Conservation (phyloP, 1,139 yeast genomes). For the Scheffersomyces segobiensis region DNA sequence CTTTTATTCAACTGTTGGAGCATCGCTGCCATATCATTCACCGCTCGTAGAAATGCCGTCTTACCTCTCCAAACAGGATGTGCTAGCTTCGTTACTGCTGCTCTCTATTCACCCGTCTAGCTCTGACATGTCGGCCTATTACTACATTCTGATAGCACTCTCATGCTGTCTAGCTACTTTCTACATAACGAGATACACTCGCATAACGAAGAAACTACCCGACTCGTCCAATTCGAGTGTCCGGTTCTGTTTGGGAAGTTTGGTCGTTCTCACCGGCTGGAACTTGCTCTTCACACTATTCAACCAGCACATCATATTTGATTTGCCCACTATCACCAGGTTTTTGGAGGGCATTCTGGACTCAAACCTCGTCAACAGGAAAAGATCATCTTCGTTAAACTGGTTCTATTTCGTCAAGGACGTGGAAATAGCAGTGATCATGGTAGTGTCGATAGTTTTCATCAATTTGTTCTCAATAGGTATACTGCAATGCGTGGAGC, state of each 20-base stretch:
- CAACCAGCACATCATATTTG: constrained; percentile 2
- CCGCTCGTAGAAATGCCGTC: not conserved
- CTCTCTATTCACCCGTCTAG: not conserved
- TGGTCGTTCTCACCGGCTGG: constrained; percentile 3
- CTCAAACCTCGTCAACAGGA: not conserved
- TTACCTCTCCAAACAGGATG: not conserved
- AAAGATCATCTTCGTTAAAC: not conserved
- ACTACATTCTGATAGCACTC: not conserved
- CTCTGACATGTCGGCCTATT: not conserved
- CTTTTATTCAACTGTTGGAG: not conserved
- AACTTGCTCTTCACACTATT: not conserved
- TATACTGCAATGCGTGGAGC: constrained; percentile 15
- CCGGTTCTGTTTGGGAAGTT: constrained; percentile 1
- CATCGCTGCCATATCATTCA: not conserved
- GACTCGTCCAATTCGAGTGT: constrained; percentile 1
- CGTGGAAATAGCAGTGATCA: constrained; percentile 8
- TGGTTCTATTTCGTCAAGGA: constrained; percentile 13
- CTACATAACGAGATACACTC: not conserved
- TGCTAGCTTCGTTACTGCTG: not conserved
- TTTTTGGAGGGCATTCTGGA: not conserved
- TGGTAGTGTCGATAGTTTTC: constrained; percentile 11
- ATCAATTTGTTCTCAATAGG: constrained; percentile 13
- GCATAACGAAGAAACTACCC: constrained; percentile 1
- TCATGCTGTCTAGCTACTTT: not conserved
- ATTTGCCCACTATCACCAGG: not conserved